These are phyloP conservation scores for Paracorniculantispora psalliotae DNA, from an alignment of 2,329 filamentous ascomycete species.

Conservation along the genomic window DNA sequence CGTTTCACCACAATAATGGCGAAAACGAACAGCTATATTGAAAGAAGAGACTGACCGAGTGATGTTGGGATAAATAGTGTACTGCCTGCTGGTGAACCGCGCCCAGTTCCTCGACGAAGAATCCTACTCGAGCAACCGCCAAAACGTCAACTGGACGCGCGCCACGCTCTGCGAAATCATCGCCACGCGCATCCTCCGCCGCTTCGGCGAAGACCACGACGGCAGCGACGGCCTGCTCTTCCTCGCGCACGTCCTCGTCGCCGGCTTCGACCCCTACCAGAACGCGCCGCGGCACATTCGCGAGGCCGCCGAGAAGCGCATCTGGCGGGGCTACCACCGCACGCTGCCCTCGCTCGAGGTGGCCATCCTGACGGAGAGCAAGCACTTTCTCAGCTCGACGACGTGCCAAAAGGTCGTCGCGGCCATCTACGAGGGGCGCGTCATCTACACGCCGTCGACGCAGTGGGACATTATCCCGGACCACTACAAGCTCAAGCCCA, in stretches of 20 bases:
- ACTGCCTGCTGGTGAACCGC: conserved; percentile 77
- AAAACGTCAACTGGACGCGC: conserved; percentile 74
- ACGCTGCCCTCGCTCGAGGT: conserved; percentile 76
- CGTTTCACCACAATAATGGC: conserved; percentile 19
- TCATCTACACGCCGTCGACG: conserved; percentile 76
- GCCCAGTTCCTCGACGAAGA: conserved; percentile 77
- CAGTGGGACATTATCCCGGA: conserved; percentile 83
- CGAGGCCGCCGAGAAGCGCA: conserved; percentile 48
- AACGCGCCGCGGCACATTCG: conserved; percentile 67
- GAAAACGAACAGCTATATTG: background rate
- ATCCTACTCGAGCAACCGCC: conserved; percentile 67
- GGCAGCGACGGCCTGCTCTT: conserved; percentile 66
- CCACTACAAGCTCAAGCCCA: conserved; percentile 78
- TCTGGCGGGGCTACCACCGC: conserved; percentile 45
- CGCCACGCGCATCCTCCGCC: conserved; percentile 69
- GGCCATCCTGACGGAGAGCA: conserved; percentile 77
- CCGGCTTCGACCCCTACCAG: conserved; percentile 81
- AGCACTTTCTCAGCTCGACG: conserved; percentile 69
- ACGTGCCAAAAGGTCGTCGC: conserved; percentile 78
- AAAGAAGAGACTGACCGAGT: background rate
- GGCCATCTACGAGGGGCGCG: conserved; percentile 73
- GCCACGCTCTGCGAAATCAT: conserved; percentile 77
- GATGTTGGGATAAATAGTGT: conserved; percentile 46
- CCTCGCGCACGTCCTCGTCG: conserved; percentile 73
- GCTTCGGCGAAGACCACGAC: conserved; percentile 72